phyloP scores from a whole-genome alignment of 2,329 filamentous ascomycete species.

The Neofusicoccum parvum region DNA sequence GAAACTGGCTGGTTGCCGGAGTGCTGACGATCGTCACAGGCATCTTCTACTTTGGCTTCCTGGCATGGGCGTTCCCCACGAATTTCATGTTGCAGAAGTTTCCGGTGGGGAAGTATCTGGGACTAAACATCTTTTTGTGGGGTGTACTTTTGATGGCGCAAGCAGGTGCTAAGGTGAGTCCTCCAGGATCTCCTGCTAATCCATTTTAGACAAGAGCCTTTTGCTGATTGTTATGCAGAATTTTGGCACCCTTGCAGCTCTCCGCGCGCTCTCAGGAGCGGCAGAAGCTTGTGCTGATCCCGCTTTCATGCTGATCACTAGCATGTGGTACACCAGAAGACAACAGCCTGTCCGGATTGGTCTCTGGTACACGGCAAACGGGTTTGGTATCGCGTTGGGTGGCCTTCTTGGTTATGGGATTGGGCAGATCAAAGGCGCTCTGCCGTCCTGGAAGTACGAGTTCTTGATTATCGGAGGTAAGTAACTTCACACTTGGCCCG shows the following conservation, averaged over 20 bases:
- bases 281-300: constrained; percentile 62
- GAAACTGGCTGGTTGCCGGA: neutral
- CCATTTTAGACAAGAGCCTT: neutral
- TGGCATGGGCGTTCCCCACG: constrained; percentile 58
- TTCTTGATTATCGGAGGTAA: constrained; percentile 60
- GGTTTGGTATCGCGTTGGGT: constrained; percentile 61
- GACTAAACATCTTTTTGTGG: constrained; percentile 62
- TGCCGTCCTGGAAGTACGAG: constrained; percentile 67
- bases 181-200: neutral
- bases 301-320: constrained; percentile 65
- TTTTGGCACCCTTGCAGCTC: constrained; percentile 57
- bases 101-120: constrained; percentile 55
- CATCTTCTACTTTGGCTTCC: constrained; percentile 60
- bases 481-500: neutral
- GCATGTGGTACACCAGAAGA: constrained; percentile 66
- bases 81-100: constrained; percentile 51
- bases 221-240: constrained; percentile 30
- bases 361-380: constrained; percentile 61
- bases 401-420: constrained; percentile 62
- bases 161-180: constrained; percentile 34
- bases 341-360: constrained; percentile 65
- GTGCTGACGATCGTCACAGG: neutral
- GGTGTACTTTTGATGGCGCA: constrained; percentile 45
- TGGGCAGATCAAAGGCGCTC: constrained; percentile 58
- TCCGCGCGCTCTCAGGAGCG: constrained; percentile 60